Conservation (phyloP, 352 stramenopile genomes). For the Globisporangium acanthophoron region DNA sequence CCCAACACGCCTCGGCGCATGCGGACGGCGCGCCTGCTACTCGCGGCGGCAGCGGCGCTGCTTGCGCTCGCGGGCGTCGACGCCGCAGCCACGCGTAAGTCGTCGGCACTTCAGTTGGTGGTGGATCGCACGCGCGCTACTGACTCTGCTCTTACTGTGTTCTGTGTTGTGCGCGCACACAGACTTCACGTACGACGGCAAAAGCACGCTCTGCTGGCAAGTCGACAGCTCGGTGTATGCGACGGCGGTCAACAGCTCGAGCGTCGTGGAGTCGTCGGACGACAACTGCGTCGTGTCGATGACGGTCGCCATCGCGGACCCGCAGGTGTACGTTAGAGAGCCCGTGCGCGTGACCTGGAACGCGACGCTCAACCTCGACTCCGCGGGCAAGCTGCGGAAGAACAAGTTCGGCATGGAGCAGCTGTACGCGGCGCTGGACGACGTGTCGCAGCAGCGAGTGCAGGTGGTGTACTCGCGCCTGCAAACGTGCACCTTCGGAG, state of each 20-base stretch:
- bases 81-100: conserved; percentile 8
- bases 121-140: neutral
- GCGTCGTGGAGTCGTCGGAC: conserved; percentile 28
- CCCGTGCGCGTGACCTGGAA: conserved; percentile 63
- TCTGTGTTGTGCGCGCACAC: neutral
- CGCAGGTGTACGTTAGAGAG: conserved; percentile 49
- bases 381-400: conserved; percentile 21
- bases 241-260: conserved; percentile 36
- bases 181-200: conserved; percentile 27
- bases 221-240: conserved; percentile 50
- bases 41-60: neutral
- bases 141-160: neutral
- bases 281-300: conserved; percentile 49
- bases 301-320: conserved; percentile 32
- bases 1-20: neutral
- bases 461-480: conserved; percentile 55
- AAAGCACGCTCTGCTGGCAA: conserved; percentile 60
- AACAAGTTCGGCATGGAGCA: conserved; percentile 46
- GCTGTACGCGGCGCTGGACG: conserved; percentile 40
- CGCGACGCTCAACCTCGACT: conserved; percentile 37
- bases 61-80: conserved; percentile 2
- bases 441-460: conserved; percentile 43
- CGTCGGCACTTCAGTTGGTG: neutral
- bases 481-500: conserved; percentile 33
- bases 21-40: too few relatives aligned